Percentiles rank a stretch among this genome's conserved stretches.
These are phyloP conservation scores for Anthracocystis panici-leucophaei DNA, from an alignment of 1,284 basidiomycete genomes.

Conservation along the genomic window DNA sequence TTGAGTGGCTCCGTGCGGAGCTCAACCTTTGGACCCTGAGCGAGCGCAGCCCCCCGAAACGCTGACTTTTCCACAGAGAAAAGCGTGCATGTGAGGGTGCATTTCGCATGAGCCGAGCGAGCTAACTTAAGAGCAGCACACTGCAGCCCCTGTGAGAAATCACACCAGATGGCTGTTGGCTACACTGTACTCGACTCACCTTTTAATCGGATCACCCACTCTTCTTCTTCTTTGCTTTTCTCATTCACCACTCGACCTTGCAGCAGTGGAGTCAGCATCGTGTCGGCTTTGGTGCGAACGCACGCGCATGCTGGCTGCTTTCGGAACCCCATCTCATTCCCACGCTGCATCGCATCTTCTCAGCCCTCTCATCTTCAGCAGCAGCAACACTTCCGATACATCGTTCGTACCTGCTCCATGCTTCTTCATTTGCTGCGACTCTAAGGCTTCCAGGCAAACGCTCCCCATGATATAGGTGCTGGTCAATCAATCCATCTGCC, in stretches of 20 bases:
- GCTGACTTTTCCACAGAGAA: not conserved
- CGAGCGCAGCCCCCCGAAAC: not conserved
- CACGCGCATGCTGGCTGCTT: not conserved
- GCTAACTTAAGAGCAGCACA: conserved; percentile 1
- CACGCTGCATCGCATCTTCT: conserved; percentile 1
- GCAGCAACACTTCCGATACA: not conserved
- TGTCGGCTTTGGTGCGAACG: too few relatives aligned
- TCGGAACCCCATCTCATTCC: not conserved
- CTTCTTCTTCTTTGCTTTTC: not conserved
- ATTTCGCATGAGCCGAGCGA: conserved; percentile 1
- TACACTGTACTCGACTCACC: conserved; percentile 1
- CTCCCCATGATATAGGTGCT: not conserved
- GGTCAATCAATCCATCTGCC: not conserved
- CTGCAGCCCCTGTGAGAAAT: conserved; percentile 15
- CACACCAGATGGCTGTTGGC: conserved; percentile 13
- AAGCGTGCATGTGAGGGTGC: not conserved
- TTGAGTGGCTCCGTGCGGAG: not conserved
- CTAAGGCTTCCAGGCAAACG: not conserved
- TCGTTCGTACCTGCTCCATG: not conserved
- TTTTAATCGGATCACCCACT: conserved; percentile 3
- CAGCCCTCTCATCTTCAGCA: not conserved
- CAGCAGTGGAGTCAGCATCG: too few relatives aligned
- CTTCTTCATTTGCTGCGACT: not conserved
- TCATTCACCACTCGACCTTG: too few relatives aligned
- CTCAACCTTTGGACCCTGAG: conserved; percentile 8